Percentiles rank a stretch among this genome's conserved stretches.
Conservation (phyloP, 2,329 filamentous ascomycete genomes). For the Fusarium anguioides region DNA sequence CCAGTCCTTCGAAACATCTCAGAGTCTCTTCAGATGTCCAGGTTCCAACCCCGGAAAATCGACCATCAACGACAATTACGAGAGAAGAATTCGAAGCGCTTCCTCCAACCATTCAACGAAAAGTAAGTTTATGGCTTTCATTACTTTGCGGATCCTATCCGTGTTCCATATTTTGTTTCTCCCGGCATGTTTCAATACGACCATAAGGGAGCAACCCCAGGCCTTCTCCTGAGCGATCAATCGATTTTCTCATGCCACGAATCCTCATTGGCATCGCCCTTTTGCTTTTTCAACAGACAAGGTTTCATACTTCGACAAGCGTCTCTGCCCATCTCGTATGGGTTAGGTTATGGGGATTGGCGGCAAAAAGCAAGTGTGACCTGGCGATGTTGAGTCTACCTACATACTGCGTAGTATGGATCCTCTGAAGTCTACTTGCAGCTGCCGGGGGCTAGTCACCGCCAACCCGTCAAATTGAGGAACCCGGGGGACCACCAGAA, state of each 20-base stretch:
- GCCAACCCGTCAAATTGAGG: slow-evolving; percentile 34
- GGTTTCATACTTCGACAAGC: slow-evolving; percentile 22
- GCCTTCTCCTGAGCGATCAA: slow-evolving; percentile 13
- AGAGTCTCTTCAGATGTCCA: slow-evolving; percentile 43
- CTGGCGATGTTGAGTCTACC: slow-evolving; percentile 30
- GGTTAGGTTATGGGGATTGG: slow-evolving; percentile 27
- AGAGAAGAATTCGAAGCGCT: slow-evolving; percentile 61
- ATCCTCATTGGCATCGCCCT: background rate
- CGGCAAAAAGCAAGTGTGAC: slow-evolving; percentile 27
- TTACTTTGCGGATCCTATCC: slow-evolving; percentile 8
- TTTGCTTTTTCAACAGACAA: slow-evolving; percentile 2
- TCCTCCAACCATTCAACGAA: slow-evolving; percentile 66
- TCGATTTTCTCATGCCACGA: slow-evolving; percentile 7
- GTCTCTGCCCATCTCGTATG: slow-evolving; percentile 19
- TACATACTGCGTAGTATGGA: slow-evolving; percentile 27
- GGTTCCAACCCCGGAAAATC: slow-evolving; percentile 31
- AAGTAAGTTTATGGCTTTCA: slow-evolving; percentile 58
- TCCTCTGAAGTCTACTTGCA: slow-evolving; percentile 33
- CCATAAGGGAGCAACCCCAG: slow-evolving; percentile 5
- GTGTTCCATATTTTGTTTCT: slow-evolving; percentile 15
- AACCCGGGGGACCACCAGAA: slow-evolving; percentile 25
- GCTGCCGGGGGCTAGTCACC: slow-evolving; percentile 43
- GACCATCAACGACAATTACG: slow-evolving; percentile 49
- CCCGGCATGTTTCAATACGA: slow-evolving; percentile 10
- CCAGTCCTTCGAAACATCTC: slow-evolving; percentile 36